Conservation (phyloP, 2,329 filamentous ascomycete species). For the Fulvia fulva region DNA sequence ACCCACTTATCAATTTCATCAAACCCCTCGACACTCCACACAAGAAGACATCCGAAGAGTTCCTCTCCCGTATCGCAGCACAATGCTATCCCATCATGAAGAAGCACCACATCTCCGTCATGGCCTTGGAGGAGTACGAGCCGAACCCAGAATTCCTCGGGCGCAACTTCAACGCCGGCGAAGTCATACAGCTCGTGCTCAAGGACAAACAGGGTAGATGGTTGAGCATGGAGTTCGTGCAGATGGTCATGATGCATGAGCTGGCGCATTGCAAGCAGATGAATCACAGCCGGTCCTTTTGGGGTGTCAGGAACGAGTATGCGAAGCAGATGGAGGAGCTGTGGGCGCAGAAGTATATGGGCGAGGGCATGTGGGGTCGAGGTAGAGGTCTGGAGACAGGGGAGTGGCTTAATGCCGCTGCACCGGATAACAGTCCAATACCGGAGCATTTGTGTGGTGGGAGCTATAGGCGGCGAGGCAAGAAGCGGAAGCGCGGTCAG, state of each 20-base stretch:
- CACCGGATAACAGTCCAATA: conserved; percentile 48
- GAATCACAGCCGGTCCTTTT: conserved; percentile 81
- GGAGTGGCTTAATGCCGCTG: conserved; percentile 57
- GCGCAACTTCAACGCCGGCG: conserved; percentile 85
- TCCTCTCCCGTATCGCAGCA: conserved; percentile 72
- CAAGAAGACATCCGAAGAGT: conserved; percentile 60
- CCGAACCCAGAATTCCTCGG: conserved; percentile 80
- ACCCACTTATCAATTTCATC: conserved; percentile 78
- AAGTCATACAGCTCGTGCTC: conserved; percentile 80
- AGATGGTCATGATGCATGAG: conserved; percentile 96
- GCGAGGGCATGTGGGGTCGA: conserved; percentile 78
- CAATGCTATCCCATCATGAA: conserved; percentile 66
- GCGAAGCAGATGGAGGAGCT: conserved; percentile 66
- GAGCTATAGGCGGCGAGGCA: conserved; percentile 60
- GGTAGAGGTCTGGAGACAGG: conserved; percentile 62
- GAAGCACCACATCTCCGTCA: conserved; percentile 43
- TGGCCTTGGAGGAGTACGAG: conserved; percentile 71
- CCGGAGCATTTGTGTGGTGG: conserved; percentile 72
- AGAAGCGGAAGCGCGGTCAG: conserved; percentile 49
- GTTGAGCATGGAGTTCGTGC: conserved; percentile 78
- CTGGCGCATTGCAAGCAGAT: conserved; percentile 85
- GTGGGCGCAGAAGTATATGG: conserved; percentile 68
- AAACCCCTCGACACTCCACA: conserved; percentile 59
- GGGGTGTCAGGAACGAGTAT: conserved; percentile 71
- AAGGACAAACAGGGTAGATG: conserved; percentile 62